These are phyloP conservation scores for Pisolithus microcarpus DNA, from an alignment of 768 basidiomycete species.

Conservation along the genomic window DNA sequence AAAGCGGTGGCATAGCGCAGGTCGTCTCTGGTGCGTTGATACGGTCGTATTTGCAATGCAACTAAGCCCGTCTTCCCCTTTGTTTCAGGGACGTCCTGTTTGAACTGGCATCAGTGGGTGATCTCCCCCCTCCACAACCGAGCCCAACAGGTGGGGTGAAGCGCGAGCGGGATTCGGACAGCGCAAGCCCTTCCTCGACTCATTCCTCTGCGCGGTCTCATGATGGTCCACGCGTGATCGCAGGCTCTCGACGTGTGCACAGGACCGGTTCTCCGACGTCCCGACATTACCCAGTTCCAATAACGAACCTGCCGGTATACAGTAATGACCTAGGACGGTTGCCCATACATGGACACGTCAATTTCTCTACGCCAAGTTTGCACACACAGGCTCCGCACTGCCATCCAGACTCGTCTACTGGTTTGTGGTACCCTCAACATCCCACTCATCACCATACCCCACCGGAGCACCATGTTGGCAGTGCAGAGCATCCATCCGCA, in stretches of 20 bases:
- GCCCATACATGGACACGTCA: slow-evolving; percentile 34
- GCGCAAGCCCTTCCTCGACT: slow-evolving; percentile 6
- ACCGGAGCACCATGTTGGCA: not conserved
- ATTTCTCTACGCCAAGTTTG: slow-evolving; percentile 7
- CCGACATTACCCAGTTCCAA: slow-evolving; percentile 8
- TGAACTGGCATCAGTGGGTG: slow-evolving; percentile 64
- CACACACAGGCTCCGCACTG: not conserved
- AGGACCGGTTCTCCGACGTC: slow-evolving; percentile 12
- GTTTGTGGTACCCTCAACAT: slow-evolving; percentile 16
- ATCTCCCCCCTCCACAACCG: slow-evolving; percentile 56
- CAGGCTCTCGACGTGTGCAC: slow-evolving; percentile 30
- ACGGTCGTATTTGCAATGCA: not conserved
- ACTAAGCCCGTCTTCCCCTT: not conserved
- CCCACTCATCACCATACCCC: not conserved
- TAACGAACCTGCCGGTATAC: slow-evolving; percentile 43
- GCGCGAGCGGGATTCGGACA: slow-evolving; percentile 56
- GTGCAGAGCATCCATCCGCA: not conserved
- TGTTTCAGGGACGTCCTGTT: slow-evolving; percentile 59
- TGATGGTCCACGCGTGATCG: slow-evolving; percentile 22
- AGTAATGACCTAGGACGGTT: slow-evolving; percentile 51
- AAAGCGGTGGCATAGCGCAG: slow-evolving; percentile 40
- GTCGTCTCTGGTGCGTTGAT: slow-evolving; percentile 39
- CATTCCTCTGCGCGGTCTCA: slow-evolving; percentile 4
- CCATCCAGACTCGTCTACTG: not conserved
- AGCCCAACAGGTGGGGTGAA: slow-evolving; percentile 49